These are phyloP conservation scores for Puccinia horiana DNA, from an alignment of 1,284 basidiomycete species.

Conservation along the genomic window DNA sequence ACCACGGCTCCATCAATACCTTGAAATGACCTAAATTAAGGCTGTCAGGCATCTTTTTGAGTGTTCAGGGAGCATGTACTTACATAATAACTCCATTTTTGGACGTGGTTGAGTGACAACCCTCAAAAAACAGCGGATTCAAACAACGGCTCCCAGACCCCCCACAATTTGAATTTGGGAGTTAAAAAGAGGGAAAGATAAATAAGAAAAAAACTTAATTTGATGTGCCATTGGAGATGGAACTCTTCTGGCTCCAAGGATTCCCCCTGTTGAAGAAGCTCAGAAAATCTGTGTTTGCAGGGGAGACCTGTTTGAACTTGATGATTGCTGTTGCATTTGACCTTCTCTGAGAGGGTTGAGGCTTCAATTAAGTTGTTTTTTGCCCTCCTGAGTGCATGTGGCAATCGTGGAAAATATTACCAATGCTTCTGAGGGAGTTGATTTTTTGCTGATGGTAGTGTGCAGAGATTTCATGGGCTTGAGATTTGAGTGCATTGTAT, in stretches of 20 bases:
- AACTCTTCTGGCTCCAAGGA: not conserved
- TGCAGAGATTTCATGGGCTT: not conserved
- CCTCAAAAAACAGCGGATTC: too few relatives aligned
- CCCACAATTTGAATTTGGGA: too few relatives aligned
- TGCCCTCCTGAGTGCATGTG: not conserved
- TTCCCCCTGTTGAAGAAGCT: not conserved
- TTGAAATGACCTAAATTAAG: too few relatives aligned
- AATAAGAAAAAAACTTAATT: not conserved
- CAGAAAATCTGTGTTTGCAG: not conserved
- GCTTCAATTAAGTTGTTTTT: not conserved
- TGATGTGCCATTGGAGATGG: not conserved
- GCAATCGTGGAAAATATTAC: not conserved
- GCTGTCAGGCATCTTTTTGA: too few relatives aligned
- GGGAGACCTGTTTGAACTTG: not conserved
- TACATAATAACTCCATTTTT: too few relatives aligned
- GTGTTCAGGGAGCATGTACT: too few relatives aligned
- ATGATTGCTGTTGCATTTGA: not conserved
- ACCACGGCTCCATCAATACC: too few relatives aligned
- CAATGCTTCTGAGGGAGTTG: not conserved
- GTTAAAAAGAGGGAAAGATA: too few relatives aligned
- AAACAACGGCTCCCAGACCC: too few relatives aligned
- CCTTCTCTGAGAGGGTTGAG: not conserved
- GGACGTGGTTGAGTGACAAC: too few relatives aligned
- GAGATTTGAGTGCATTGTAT: not conserved
- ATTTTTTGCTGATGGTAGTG: conserved; percentile 4